phyloP scores from a whole-genome alignment of 305 asterid genomes.

The Fraxinus platypoda region DNA sequence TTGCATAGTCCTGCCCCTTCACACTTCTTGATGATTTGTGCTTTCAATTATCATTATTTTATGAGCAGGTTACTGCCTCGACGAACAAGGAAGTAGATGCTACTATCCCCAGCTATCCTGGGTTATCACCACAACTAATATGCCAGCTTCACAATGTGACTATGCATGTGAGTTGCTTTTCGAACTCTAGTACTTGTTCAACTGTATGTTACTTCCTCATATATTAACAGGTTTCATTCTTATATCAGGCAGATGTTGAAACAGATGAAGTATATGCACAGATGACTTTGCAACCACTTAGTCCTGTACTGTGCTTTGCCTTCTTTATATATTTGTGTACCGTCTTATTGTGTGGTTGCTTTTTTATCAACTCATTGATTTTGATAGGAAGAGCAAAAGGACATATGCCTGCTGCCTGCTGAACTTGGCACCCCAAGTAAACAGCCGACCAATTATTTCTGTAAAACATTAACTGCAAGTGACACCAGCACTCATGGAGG shows the following conservation, averaged over 20 bases:
- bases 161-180: conserved; percentile 70
- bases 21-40: conserved; percentile 1
- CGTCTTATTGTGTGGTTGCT: conserved; percentile 9
- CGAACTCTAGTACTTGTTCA: not conserved
- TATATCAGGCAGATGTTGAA: conserved; percentile 86
- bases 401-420: conserved; percentile 75
- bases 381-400: conserved; percentile 93
- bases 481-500: conserved; percentile 99
- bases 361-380: conserved; percentile 16
- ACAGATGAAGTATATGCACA: conserved; percentile 97
- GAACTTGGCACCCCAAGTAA: conserved; percentile 88
- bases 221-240: not conserved
- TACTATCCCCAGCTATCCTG: conserved; percentile 84
- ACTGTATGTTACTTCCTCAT: not conserved
- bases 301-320: conserved; percentile 49
- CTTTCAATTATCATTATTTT: not conserved
- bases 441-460: conserved; percentile 91
- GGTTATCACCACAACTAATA: conserved; percentile 83
- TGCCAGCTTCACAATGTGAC: conserved; percentile 96
- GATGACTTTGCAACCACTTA: conserved; percentile 94
- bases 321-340: conserved; percentile 1
- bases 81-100: conserved; percentile 89
- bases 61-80: conserved; percentile 79
- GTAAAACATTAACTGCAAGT: conserved; percentile 89
- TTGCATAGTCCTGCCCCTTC: not conserved